Conservation (phyloP, 2,329 filamentous ascomycete genomes). For the Paecilomyces niveus region DNA sequence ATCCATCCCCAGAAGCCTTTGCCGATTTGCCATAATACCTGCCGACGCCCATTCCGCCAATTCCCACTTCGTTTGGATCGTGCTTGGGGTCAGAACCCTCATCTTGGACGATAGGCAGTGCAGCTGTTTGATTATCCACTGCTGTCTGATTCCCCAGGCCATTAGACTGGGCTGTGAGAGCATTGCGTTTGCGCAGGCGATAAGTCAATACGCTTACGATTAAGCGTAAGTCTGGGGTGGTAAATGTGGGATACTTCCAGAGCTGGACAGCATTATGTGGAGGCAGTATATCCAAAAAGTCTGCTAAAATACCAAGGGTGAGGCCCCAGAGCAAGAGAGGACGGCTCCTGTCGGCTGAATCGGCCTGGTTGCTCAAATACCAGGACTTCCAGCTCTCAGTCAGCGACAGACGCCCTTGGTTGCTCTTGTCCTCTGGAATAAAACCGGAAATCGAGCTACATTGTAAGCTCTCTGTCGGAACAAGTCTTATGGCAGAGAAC, state of each 20-base stretch:
- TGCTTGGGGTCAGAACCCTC: constrained; percentile 9
- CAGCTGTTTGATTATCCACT: constrained; percentile 27
- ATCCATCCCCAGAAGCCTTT: constrained; percentile 17
- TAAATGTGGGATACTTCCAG: constrained; percentile 65
- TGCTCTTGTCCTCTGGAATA: constrained; percentile 28
- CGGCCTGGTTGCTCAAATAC: constrained; percentile 21
- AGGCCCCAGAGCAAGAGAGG: constrained; percentile 62
- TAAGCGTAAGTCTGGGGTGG: constrained; percentile 53
- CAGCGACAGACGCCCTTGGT: constrained; percentile 11
- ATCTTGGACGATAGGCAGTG: constrained; percentile 17
- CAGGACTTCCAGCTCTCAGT: constrained; percentile 20
- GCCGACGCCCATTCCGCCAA: constrained; percentile 30
- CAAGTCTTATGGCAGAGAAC: constrained; percentile 57
- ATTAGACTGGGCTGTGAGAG: constrained; percentile 24
- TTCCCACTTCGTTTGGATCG: constrained; percentile 29
- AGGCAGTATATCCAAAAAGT: constrained; percentile 62
- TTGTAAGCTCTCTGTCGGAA: constrained; percentile 55
- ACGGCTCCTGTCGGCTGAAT: constrained; percentile 23
- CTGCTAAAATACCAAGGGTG: constrained; percentile 59
- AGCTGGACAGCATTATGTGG: constrained; percentile 54
- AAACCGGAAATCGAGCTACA: constrained; percentile 49
- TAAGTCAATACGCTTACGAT: constrained; percentile 55
- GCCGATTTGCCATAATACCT: constrained; percentile 20
- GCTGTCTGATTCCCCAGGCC: constrained; percentile 24
- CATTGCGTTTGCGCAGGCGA: constrained; percentile 48